Evolutionary conservation across 495 filamentous ascomycete genomes (phyloP).

Genomic region (Oleoguttula mirabilis): DNA sequence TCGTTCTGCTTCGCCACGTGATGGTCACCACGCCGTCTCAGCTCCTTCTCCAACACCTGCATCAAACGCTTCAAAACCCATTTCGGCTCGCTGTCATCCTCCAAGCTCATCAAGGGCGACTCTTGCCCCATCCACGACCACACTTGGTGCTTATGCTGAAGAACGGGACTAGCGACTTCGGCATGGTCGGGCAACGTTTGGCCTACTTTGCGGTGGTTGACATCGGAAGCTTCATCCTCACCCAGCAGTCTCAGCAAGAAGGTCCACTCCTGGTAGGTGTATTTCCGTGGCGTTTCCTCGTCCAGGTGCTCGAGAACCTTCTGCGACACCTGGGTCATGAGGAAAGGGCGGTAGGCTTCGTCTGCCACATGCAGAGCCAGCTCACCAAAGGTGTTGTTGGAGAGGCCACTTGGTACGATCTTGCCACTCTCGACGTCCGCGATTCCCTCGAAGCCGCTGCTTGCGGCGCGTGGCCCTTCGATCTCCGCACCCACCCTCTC

Average conservation of each 20-base stretch:
- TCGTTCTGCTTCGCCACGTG: not conserved
- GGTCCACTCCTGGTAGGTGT: slow-evolving; percentile 70
- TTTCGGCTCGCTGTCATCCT: slow-evolving; percentile 50
- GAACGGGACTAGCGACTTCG: slow-evolving; percentile 1
- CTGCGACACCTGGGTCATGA: slow-evolving; percentile 52
- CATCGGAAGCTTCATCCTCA: slow-evolving; percentile 43
- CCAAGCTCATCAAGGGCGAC: slow-evolving; percentile 60
- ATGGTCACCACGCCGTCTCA: slow-evolving; percentile 16
- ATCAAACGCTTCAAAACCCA: slow-evolving; percentile 66
- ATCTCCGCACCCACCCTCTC: slow-evolving; percentile 32
- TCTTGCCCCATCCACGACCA: slow-evolving; percentile 70
- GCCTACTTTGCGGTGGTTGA: slow-evolving; percentile 5
- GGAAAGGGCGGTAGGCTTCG: slow-evolving; percentile 46
- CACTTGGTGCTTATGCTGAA: slow-evolving; percentile 16
- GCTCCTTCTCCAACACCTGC: slow-evolving; percentile 50
- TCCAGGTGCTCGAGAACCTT: slow-evolving; percentile 52
- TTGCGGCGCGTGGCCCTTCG: not conserved
- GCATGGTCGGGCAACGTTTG: slow-evolving; percentile 11
- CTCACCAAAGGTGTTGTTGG: not conserved
- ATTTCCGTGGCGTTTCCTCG: slow-evolving; percentile 48
- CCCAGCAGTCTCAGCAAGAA: slow-evolving; percentile 65
- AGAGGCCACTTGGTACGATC: slow-evolving; percentile 42
- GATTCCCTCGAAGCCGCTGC: slow-evolving; percentile 47
- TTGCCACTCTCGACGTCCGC: slow-evolving; percentile 53
- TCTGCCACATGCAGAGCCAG: slow-evolving; percentile 22